phyloP scores from a whole-genome alignment of 164 flowering plant species.

The Nymphaea colorata region DNA sequence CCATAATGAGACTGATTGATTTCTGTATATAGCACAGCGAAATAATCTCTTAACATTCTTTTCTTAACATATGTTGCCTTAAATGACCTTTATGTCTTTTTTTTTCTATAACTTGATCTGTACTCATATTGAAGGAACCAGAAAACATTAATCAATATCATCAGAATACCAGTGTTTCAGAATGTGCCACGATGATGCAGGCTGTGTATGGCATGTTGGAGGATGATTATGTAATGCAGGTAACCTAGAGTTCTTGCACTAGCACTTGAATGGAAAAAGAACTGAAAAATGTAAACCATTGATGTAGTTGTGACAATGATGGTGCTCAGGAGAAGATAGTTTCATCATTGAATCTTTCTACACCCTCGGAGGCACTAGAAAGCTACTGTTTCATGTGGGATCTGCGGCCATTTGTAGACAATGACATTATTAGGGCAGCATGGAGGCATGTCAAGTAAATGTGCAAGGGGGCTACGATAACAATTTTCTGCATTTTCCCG shows the following conservation, averaged over 20 bases:
- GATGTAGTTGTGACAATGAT: background rate
- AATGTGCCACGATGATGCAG: slow-evolving; percentile 42
- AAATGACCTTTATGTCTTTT: too few relatives aligned
- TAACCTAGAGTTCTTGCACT: slow-evolving; percentile 6
- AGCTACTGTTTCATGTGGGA: slow-evolving; percentile 75
- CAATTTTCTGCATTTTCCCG: too few relatives aligned
- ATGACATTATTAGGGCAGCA: slow-evolving; percentile 41
- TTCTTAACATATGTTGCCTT: background rate
- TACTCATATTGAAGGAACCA: slow-evolving; percentile 19
- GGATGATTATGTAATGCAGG: slow-evolving; percentile 74
- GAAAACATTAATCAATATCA: slow-evolving; percentile 4
- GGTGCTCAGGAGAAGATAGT: slow-evolving; percentile 54
- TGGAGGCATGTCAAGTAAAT: slow-evolving; percentile 50
- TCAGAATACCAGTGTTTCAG: slow-evolving; percentile 20
- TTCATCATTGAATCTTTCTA: slow-evolving; percentile 28
- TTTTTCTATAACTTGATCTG: background rate
- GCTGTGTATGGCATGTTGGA: slow-evolving; percentile 54
- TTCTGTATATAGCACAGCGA: background rate
- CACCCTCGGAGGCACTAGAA: slow-evolving; percentile 46
- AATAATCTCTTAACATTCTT: background rate
- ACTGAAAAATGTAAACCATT: background rate
- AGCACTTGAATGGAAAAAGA: background rate
- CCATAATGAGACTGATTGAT: too few relatives aligned
- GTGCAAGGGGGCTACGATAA: too few relatives aligned
- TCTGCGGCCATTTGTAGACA: slow-evolving; percentile 55